phyloP scores from a whole-genome alignment of 2,329 filamentous ascomycete genomes.

The Pseudocercospora cruenta region DNA sequence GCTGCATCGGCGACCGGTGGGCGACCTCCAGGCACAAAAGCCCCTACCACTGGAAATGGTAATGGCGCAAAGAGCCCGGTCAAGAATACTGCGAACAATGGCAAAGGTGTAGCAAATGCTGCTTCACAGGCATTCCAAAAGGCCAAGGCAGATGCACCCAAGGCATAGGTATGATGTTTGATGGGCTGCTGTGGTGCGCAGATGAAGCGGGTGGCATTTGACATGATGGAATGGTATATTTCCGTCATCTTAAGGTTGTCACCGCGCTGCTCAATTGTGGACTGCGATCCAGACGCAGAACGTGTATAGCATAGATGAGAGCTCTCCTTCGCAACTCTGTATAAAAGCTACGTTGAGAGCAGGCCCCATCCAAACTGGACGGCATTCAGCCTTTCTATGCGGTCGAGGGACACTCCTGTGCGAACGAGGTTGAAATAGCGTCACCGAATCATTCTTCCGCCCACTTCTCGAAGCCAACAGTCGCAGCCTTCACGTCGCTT shows the following conservation, averaged over 20 bases:
- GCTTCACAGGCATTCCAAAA: slow-evolving; percentile 18
- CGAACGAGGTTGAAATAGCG: too few relatives aligned
- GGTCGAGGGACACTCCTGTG: too few relatives aligned
- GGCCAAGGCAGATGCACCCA: slow-evolving; percentile 10
- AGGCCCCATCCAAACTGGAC: neutral
- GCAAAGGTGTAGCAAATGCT: slow-evolving; percentile 15
- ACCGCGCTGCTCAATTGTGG: neutral
- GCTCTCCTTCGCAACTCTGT: slow-evolving; percentile 3
- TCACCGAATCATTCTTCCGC: too few relatives aligned
- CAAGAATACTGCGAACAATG: neutral
- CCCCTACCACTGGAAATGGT: neutral
- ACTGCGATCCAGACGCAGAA: neutral
- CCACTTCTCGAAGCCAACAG: too few relatives aligned
- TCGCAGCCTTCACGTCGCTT: too few relatives aligned
- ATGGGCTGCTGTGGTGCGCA: neutral
- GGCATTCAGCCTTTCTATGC: too few relatives aligned
- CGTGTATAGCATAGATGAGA: slow-evolving; percentile 1
- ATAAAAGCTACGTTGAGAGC: neutral
- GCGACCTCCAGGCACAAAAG: neutral
- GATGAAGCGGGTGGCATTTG: neutral
- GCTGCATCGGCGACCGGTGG: neutral
- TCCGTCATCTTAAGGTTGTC: neutral
- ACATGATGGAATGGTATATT: too few relatives aligned
- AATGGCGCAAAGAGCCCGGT: neutral
- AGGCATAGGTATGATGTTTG: neutral